Evolutionary conservation across 1,139 yeast species (phyloP), one percentile per base, ranked within the genome.

Genomic region (Ogataea hybrid): DNA sequence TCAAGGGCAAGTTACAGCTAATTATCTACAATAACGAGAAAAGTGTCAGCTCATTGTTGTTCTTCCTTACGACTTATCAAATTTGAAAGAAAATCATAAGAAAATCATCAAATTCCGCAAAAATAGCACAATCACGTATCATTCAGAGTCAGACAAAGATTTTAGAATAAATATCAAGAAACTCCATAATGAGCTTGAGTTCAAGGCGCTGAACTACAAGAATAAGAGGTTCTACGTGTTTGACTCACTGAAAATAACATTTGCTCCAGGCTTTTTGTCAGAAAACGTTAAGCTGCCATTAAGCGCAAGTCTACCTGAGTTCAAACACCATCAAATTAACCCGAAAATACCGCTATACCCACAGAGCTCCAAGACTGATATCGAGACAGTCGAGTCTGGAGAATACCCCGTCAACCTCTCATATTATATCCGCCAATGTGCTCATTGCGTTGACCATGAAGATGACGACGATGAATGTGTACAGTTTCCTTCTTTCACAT

Each of bases 1-100:
- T 52, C 9, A 54, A 51, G n/a, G 76, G 75, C 2, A 63, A 62
- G 37, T 47, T 71, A 5, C 75, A 71, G 48, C 47, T 71, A 28
- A 58, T 68, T n/a, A 56, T 70, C 5, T 67, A 63, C 44, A 71
- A 71, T 49, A 57, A 61, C 23, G 67, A 71, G 40, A 60, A 61
- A 36, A 68, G 70, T 2, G 64, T 69, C 2, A 62, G 65, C 11
- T 62, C 64, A 28, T 47, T 67, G 28, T 59, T 69, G 28, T 44
- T 69, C 22, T 50, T 71, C 15, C 69, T n/a, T 70, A 68, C 47
- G 65, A 70, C 43, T 47, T 69, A 25, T 41, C 62, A 2, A 52
- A 52, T 11, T 51, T 70, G 54, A 54, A 62, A 2, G 41, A 42
- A 18, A 49, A 54, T 34, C 41, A 41, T 23, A 55, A 56, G 37